These are phyloP conservation scores for Trichoderma aggressivum DNA, from an alignment of 2,329 filamentous ascomycete genomes.

Conservation along the genomic window DNA sequence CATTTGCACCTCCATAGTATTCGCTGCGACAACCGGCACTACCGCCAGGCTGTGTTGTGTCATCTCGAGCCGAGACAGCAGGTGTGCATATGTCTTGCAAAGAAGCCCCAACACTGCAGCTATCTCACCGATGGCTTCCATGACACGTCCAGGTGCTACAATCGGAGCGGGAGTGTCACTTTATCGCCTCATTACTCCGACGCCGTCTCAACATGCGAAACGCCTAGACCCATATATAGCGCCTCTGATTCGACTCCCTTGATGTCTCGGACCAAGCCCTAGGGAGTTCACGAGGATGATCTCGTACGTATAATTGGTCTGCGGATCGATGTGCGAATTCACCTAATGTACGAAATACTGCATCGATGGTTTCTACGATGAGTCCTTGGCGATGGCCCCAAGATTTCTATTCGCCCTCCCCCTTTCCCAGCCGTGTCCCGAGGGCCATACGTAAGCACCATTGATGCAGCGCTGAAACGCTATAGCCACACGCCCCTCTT, in stretches of 20 bases:
- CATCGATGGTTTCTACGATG: not conserved
- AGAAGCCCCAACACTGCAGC: not conserved
- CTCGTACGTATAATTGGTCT: not conserved
- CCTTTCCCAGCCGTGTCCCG: not conserved
- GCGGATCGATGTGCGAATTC: not conserved
- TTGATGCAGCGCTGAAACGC: not conserved
- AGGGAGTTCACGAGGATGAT: not conserved
- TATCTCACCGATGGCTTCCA: not conserved
- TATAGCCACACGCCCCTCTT: not conserved
- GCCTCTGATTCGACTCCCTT: not conserved
- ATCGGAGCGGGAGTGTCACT: not conserved
- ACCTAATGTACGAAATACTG: not conserved
- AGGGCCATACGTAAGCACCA: not conserved
- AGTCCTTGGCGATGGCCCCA: not conserved
- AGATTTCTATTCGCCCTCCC: not conserved
- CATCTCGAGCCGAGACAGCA: not conserved
- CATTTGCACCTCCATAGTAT: not conserved
- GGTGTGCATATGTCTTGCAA: not conserved
- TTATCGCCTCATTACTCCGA: not conserved
- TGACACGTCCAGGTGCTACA: not conserved
- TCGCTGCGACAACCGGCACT: not conserved
- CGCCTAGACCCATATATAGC: not conserved
- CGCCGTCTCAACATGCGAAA: not conserved
- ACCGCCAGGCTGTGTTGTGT: not conserved
- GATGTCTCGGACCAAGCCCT: not conserved